A percentile compares a stretch with the other conserved stretches of the same genome.
Conservation (phyloP, 2,329 filamentous ascomycete species). For the Botrytis byssoidea region DNA sequence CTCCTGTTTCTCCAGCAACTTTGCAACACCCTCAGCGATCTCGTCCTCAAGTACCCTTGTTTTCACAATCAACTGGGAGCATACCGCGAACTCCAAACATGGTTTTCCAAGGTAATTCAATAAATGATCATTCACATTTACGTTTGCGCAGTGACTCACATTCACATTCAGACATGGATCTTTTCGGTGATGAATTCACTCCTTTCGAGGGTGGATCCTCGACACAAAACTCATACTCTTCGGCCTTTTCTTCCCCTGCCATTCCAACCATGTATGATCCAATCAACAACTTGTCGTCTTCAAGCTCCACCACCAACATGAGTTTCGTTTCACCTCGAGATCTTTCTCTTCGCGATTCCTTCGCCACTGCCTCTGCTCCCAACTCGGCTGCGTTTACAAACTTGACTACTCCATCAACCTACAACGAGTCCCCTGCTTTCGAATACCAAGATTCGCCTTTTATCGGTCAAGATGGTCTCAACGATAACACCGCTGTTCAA, state of each 20-base stretch:
- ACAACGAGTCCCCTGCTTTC: slow-evolving; percentile 73
- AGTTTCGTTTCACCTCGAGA: slow-evolving; percentile 84
- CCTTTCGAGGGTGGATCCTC: slow-evolving; percentile 47
- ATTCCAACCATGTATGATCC: slow-evolving; percentile 51
- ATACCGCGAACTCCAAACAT: slow-evolving; percentile 49
- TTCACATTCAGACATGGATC: slow-evolving; percentile 50
- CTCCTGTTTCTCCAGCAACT: slow-evolving; percentile 58
- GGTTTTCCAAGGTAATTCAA: slow-evolving; percentile 55
- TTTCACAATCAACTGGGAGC: slow-evolving; percentile 59
- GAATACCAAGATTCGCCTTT: slow-evolving; percentile 73
- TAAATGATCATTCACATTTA: slow-evolving; percentile 17
- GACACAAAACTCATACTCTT: slow-evolving; percentile 32
- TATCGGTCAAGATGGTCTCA: slow-evolving; percentile 55
- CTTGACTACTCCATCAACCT: slow-evolving; percentile 79
- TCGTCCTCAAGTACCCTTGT: slow-evolving; percentile 71
- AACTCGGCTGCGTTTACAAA: slow-evolving; percentile 80
- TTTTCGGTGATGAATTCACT: slow-evolving; percentile 54
- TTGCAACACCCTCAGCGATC: slow-evolving; percentile 54
- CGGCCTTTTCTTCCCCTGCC: slow-evolving; percentile 38
- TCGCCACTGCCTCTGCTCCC: slow-evolving; percentile 65
- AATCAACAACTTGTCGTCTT: slow-evolving; percentile 40
- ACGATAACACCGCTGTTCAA: slow-evolving; percentile 4
- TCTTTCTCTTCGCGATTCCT: slow-evolving; percentile 66
- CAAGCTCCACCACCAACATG: slow-evolving; percentile 51
- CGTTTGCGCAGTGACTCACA: slow-evolving; percentile 36